A percentile compares a stretch with the other conserved stretches of the same genome.
These are phyloP conservation scores for Phytophthora pistaciae DNA, from an alignment of 352 stramenopile species.

Conservation along the genomic window DNA sequence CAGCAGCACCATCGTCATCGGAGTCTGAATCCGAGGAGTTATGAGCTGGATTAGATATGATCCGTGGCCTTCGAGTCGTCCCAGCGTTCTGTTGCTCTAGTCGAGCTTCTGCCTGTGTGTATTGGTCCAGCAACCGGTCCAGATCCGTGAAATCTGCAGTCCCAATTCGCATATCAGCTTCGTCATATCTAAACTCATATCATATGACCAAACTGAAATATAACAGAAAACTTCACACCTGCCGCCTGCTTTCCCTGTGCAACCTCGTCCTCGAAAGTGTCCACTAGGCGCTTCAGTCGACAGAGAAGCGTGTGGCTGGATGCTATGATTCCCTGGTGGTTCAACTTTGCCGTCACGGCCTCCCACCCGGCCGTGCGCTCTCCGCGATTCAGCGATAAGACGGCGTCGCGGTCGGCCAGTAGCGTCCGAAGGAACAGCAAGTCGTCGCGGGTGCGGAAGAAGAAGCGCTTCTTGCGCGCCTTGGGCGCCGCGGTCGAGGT, in stretches of 20 bases:
- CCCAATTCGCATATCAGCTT: neutral
- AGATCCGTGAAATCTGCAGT: slow-evolving; percentile 20
- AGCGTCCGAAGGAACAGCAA: slow-evolving; percentile 13
- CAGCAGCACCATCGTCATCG: neutral
- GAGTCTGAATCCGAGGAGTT: slow-evolving; percentile 6
- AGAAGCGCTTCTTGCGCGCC: slow-evolving; percentile 33
- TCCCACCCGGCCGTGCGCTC: slow-evolving; percentile 13
- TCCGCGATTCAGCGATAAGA: slow-evolving; percentile 4
- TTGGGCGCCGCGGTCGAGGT: neutral
- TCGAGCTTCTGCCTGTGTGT: slow-evolving; percentile 11
- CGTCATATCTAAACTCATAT: slow-evolving; percentile 10
- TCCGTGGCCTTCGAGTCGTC: neutral
- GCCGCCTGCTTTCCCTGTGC: slow-evolving; percentile 3
- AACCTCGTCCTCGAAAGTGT: slow-evolving; percentile 11
- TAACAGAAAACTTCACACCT: slow-evolving; percentile 7
- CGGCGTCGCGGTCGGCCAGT: slow-evolving; percentile 3
- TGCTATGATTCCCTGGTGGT: slow-evolving; percentile 13
- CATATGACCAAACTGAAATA: slow-evolving; percentile 3
- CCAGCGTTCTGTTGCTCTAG: neutral
- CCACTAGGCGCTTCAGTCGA: slow-evolving; percentile 16
- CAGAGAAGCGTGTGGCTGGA: slow-evolving; percentile 21
- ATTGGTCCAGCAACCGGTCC: slow-evolving; percentile 23
- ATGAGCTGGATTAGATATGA: neutral
- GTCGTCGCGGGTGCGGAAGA: slow-evolving; percentile 27
- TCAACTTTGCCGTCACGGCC: slow-evolving; percentile 14